A percentile compares a stretch with the other conserved stretches of the same genome.
These are phyloP conservation scores for Typha latifolia DNA, from an alignment of 176 grass and related monocot species.

Conservation along the genomic window DNA sequence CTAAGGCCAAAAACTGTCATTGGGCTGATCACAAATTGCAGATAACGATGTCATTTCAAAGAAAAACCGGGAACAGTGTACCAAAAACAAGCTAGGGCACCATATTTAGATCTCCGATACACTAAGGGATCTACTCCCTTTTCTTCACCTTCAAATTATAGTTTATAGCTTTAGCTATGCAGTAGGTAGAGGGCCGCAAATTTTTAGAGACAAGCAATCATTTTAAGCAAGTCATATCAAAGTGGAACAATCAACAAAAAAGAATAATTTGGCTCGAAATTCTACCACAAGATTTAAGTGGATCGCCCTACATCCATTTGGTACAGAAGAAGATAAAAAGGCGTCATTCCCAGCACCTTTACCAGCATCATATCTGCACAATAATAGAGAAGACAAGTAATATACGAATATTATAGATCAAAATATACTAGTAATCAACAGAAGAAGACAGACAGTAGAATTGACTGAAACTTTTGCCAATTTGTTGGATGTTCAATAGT, in stretches of 20 bases:
- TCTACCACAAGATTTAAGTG: slow-evolving; percentile 90
- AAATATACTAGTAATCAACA: background rate
- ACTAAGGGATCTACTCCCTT: background rate
- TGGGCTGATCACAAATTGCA: no score
- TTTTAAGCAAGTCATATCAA: background rate
- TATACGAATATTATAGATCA: background rate
- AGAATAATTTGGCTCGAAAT: slow-evolving; percentile 6
- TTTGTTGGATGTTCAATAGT: background rate
- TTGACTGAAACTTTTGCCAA: background rate
- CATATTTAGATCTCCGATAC: no score
- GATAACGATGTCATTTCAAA: no score
- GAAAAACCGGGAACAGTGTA: no score
- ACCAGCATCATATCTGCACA: slow-evolving; percentile 56
- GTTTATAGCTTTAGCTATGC: background rate
- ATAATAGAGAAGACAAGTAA: slow-evolving; percentile 4
- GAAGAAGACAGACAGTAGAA: background rate
- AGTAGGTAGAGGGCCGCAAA: background rate
- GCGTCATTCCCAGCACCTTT: slow-evolving; percentile 23
- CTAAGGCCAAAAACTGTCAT: no score
- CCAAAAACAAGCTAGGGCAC: no score
- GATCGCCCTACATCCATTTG: slow-evolving; percentile 52
- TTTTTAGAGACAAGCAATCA: background rate
- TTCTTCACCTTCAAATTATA: background rate
- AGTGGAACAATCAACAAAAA: background rate
- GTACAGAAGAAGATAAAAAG: slow-evolving; percentile 23